Evolutionary conservation across 495 filamentous ascomycete species (phyloP).

Genomic region (Aspergillus nanangensis): DNA sequence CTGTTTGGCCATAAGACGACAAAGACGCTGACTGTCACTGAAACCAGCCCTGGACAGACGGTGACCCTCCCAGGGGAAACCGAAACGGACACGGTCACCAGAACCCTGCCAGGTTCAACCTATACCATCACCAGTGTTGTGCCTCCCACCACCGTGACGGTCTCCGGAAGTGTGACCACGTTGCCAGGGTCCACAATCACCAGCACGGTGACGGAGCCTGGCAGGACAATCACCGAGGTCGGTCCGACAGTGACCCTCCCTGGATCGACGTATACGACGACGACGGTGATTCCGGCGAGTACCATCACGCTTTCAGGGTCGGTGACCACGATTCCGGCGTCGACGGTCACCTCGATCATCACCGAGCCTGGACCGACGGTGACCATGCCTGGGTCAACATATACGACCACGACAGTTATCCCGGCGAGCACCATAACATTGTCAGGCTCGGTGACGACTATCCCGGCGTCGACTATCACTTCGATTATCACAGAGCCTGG

Average conservation of each 20-base stretch:
- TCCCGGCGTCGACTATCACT: too few species aligned
- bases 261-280: slow-evolving; percentile 3
- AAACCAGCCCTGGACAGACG: neutral
- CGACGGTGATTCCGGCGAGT: slow-evolving; percentile 5
- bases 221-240: neutral
- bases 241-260: slow-evolving; percentile 8
- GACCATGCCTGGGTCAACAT: neutral
- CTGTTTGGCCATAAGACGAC: too few species aligned
- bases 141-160: neutral
- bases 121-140: too few species aligned
- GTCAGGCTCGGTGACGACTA: slow-evolving; percentile 2
- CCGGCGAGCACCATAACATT: slow-evolving; percentile 7
- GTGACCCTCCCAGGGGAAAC: slow-evolving; percentile 6
- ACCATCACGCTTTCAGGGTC: slow-evolving; percentile 15
- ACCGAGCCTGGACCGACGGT: slow-evolving; percentile 3
- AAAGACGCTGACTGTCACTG: too few species aligned
- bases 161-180: neutral
- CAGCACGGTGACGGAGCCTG: neutral
- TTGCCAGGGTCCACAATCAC: slow-evolving; percentile 4
- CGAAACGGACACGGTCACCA: slow-evolving; percentile 17
- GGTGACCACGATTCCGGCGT: slow-evolving; percentile 13
- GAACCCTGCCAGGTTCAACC: slow-evolving; percentile 21
- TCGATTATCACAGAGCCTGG: slow-evolving; percentile 4
- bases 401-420: neutral
- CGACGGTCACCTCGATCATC: slow-evolving; percentile 9